Base-by-base conservation (phyloP, 2,329 filamentous ascomycete species). In the Phoma sp. region DNA sequence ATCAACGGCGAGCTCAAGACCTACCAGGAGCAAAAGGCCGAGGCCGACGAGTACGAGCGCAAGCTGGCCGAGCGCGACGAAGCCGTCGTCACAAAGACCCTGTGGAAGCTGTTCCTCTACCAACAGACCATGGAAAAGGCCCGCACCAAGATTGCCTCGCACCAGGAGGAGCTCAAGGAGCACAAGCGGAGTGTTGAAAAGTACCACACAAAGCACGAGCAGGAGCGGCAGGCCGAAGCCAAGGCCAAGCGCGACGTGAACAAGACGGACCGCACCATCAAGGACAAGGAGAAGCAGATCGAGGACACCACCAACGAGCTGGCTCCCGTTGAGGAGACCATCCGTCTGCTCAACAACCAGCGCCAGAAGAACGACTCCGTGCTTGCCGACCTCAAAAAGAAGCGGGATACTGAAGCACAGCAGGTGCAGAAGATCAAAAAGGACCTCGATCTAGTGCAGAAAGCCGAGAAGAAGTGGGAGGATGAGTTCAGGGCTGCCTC, bases 1-100 rank as follows among this genome's bases (percentile, higher is more conserved):
- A 97, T 99, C 78, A 98, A 98, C 74, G 93, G 92, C 2, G 95
- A 99, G 76, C 96, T 99, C 74, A 96, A 95, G 73, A 92, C 96
- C 68, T 99, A 97, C 69, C 90, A 96, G 69, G 92, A 98, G 73
- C 93, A 98, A 76, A 98, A 98, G 78, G 88, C 87, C 63, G 95
- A 98, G 71, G 93, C 93, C 5, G 95, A 99, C 62, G 93, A 89
- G 65, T 99, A 93, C 71, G 90, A 96, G 70, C 87, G 86, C 60
- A 98, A 97, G 76, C 90, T 90, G 1, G 90, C 95, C 47, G 92
- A 98, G 74, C 87, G 91, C 42, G 93, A 99, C 72, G 85, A 91
- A 47, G 95, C 93, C 7, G 90, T 97, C 51, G 91, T 98, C 49
- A 93, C 90, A 1, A 93, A 98, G 62, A 93, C 96, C 28, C 80